These are phyloP conservation scores for Salix dunnii DNA, from an alignment of 345 rosid species.

Conservation along the genomic window DNA sequence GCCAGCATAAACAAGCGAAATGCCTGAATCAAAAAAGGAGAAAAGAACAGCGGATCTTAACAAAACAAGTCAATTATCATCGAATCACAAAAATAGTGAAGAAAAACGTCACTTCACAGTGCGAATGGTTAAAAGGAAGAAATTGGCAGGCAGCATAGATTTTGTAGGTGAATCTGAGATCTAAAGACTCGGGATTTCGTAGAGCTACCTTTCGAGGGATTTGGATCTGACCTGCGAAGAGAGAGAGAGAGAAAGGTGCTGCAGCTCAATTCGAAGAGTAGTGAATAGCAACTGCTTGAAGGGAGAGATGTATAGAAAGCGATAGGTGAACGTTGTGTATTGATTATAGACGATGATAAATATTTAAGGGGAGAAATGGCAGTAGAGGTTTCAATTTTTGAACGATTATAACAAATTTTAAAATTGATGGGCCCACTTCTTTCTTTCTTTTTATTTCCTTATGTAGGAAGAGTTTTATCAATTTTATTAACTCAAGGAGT, in stretches of 20 bases:
- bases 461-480: too few species aligned
- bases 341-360: background rate
- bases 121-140: background rate
- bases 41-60: constrained; percentile 3
- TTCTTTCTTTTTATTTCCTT: too few species aligned
- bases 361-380: too few species aligned
- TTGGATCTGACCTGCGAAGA: background rate
- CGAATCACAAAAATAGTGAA: background rate
- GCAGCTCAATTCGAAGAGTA: background rate
- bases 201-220: background rate
- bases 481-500: too few species aligned
- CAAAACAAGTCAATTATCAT: background rate
- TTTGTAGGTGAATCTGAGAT: background rate
- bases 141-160: background rate
- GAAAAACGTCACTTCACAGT: background rate
- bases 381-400: background rate
- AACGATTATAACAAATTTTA: too few species aligned
- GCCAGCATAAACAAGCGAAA: background rate
- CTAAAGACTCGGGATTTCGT: background rate
- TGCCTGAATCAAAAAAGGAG: background rate
- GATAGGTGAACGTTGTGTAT: background rate
- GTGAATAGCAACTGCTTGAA: background rate
- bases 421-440: too few species aligned
- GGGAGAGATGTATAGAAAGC: background rate
- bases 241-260: background rate